Evolutionary conservation across 495 filamentous ascomycete species (phyloP), one percentile per base, ranked within the genome.

Genomic region (Hypoxylon fuscum): DNA sequence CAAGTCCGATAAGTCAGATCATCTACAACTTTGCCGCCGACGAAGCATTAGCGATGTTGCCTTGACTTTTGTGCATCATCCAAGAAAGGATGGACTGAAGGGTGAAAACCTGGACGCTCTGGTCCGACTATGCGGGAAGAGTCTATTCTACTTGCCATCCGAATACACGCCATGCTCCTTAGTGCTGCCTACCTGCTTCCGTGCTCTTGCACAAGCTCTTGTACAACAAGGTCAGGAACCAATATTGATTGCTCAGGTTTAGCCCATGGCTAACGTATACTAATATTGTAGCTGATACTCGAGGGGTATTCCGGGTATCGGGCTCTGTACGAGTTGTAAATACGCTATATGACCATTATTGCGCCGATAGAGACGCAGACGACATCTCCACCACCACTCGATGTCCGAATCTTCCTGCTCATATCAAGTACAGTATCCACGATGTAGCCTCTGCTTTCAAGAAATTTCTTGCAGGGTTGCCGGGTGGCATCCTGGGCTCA

Each of bases 401-500:
- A 35, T 79, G 79, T 44, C 80, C 82, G 4, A 83, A 78, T 22
- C 73, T 86, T 7, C 85, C 85, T 6, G 55, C 60, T 7, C 84
- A 84, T 61, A 85, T 87, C 62, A 77, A 70, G 59, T 79, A 72
- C 15, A 61, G 80, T 11, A 76, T 87, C n/a, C 85, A 90, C 49
- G 88, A 90, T 74, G 85, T 93, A 6, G 89, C 87, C 1, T 88
- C 87, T 43, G 78, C 85, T 8, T 88, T 94, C 74, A 92, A 90
- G 66, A 83, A 81, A 22, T 74, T 95, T 5, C 72, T 95, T 12
- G 78, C 83, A 6, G 88, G 87, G 4, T 72, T 95, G 1, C 91
- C 90, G 0, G 87, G 85, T 1, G 91, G 91, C 1, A 86, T 94
- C 32, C 76, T 95, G 9, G 91, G 90, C 11, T 89, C 88, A 20